Conservation (phyloP, 1,284 basidiomycete species). For the Boletellus sp. region DNA sequence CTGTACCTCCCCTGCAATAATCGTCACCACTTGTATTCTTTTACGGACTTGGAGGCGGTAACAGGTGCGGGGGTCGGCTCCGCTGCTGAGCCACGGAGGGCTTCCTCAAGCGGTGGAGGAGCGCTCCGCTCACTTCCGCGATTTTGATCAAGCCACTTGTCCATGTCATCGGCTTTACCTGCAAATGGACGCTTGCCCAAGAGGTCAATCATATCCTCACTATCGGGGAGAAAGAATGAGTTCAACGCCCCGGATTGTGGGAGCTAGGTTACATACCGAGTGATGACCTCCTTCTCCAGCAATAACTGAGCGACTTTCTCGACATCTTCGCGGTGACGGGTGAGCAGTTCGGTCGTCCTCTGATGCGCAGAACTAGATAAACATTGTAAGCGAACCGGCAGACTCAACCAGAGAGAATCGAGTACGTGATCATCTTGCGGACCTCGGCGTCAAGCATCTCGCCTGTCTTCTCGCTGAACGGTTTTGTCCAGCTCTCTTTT, state of each 20-base stretch:
- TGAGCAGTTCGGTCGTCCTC: conserved; percentile 82
- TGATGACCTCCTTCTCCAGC: conserved; percentile 93
- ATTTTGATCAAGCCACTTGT: conserved; percentile 86
- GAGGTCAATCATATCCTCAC: conserved; percentile 84
- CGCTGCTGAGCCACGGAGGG: conserved; percentile 40
- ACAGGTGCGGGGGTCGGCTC: conserved; percentile 48
- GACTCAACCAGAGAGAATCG: conserved; percentile 13
- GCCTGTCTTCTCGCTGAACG: conserved; percentile 96
- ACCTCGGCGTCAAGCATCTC: conserved; percentile 92
- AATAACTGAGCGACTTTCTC: conserved; percentile 92
- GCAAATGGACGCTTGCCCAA: conserved; percentile 85
- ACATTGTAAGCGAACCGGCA: conserved; percentile 6
- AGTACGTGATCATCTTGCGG: conserved; percentile 88
- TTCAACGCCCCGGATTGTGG: background rate
- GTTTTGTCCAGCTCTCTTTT: conserved; percentile 91
- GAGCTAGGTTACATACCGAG: conserved; percentile 52
- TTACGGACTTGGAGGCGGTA: conserved; percentile 42
- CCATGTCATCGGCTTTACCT: conserved; percentile 84
- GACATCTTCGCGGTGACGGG: conserved; percentile 81
- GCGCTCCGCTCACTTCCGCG: conserved; percentile 51
- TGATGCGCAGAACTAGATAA: conserved; percentile 68
- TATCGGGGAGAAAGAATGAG: conserved; percentile 24
- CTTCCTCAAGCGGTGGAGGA: conserved; percentile 53
- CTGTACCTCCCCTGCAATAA: background rate
- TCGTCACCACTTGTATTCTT: conserved; percentile 21